Evolutionary conservation across 2,329 filamentous ascomycete genomes (phyloP), one percentile per base, ranked within the genome.

Genomic region (Penicillium expansum): DNA sequence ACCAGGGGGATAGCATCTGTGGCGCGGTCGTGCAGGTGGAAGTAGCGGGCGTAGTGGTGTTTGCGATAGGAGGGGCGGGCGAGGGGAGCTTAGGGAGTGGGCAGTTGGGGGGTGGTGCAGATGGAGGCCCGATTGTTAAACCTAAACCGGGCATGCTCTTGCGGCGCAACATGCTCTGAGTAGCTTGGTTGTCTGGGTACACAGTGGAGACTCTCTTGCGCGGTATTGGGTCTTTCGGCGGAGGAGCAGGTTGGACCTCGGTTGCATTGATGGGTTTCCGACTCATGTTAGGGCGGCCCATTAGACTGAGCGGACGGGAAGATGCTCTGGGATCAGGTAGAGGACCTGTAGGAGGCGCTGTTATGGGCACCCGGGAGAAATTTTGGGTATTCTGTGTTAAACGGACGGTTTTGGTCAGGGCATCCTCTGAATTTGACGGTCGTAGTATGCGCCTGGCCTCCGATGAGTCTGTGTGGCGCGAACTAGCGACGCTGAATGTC

Each of bases 111-210:
- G 71, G 71, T 38, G 71, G 71, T 9, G 66, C 67, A 11, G 60
- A 52, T 1, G 71, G 70, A 27, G 70, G 71, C 0, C 70, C 71
- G 30, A 67, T 58, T 10, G 60, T 52, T 20, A 72, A 55, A 3
- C 71, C 71, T 16, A 73, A 56, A 1, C 71, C 71, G 2, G 67
- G 68, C 64, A 73, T 68, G 48, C 70, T 72, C 52, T 73, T 73
- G 13, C 71, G 71, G 22, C 67, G 69, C 9, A 62, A 55, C 56
- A 71, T 62, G 32, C 53, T 64, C 24, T 52, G 55, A 18, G 44
- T 35, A 20, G 20, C 32, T 33, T 62, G 62, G 24, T 52, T 43
- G 22, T 63, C 58, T 1, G 20, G 10, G 16, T 60, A 59, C 2
- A 57, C 18, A 9, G 61, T 38, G 14, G 65, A 64, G 20, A 60